A percentile compares a stretch with the other conserved stretches of the same genome.
Conservation (phyloP, 208 protist species). For the Dictyostelium gargantuum region DNA sequence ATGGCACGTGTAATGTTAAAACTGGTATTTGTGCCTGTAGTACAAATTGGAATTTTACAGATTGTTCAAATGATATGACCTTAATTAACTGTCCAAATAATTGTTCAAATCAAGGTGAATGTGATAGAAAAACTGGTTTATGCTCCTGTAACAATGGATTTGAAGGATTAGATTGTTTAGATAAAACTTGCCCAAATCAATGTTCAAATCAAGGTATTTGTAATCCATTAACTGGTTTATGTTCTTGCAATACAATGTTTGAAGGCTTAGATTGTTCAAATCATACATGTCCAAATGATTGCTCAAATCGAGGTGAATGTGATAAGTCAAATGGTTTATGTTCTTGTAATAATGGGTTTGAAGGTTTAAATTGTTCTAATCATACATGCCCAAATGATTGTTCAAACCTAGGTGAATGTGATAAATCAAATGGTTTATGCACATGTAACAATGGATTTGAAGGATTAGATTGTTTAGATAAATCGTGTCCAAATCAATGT, state of each 20-base stretch:
- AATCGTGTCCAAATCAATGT: too few relatives aligned
- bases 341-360: too few relatives aligned
- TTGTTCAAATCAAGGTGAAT: too few relatives aligned
- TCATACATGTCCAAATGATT: not conserved
- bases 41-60: not conserved
- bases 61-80: too few relatives aligned
- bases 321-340: not conserved
- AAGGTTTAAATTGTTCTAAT: too few relatives aligned
- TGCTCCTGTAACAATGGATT: not conserved
- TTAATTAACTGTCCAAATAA: too few relatives aligned
- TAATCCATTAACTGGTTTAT: not conserved
- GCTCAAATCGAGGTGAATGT: not conserved
- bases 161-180: not conserved
- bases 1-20: not conserved
- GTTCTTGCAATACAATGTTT: not conserved
- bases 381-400: not conserved
- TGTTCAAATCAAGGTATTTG: not conserved
- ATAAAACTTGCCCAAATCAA: not conserved
- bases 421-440: too few relatives aligned
- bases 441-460: too few relatives aligned
- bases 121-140: not conserved
- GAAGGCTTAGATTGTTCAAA: not conserved
- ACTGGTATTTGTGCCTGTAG: not conserved
- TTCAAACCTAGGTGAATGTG: too few relatives aligned
- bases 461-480: too few relatives aligned